Evolutionary conservation across 768 basidiomycete genomes (phyloP).

Genomic region (Pleurotus djamor): DNA sequence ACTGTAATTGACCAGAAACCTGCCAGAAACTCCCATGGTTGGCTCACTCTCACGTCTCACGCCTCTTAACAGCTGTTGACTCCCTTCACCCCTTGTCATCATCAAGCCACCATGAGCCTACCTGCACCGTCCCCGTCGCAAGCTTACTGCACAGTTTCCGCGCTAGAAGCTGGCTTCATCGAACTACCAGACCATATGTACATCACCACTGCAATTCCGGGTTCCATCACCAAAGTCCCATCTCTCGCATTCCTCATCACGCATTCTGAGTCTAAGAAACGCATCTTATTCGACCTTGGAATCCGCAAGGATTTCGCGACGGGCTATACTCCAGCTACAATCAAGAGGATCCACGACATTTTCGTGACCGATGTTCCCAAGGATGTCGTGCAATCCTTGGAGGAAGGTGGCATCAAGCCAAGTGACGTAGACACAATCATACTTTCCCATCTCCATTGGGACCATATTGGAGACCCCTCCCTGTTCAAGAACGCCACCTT

Average conservation of each 20-base stretch:
- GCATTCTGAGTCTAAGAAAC: constrained; percentile 35
- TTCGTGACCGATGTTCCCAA: constrained; percentile 26
- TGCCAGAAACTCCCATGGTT: too few species aligned
- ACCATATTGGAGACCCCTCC: constrained; percentile 45
- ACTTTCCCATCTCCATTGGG: constrained; percentile 55
- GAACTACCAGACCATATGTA: constrained; percentile 32
- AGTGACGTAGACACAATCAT: constrained; percentile 40
- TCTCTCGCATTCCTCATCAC: constrained; percentile 51
- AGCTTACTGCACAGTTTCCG: constrained; percentile 52
- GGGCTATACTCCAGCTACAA: constrained; percentile 28
- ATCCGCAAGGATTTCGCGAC: constrained; percentile 45
- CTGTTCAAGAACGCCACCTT: constrained; percentile 46
- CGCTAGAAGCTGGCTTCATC: constrained; percentile 49
- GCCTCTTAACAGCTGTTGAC: not conserved
- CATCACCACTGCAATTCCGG: constrained; percentile 29
- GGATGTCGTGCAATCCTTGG: constrained; percentile 45
- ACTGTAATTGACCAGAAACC: too few species aligned
- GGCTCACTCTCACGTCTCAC: not conserved
- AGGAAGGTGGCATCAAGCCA: constrained; percentile 42
- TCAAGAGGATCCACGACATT: constrained; percentile 21
- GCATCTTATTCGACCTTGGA: constrained; percentile 56
- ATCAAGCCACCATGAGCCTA: constrained; percentile 16
- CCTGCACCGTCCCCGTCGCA: constrained; percentile 40
- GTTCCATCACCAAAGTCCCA: constrained; percentile 29
- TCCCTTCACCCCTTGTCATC: not conserved